phyloP scores from a whole-genome alignment of 805 yeast genomes.

The Ogataea pilisensis region DNA sequence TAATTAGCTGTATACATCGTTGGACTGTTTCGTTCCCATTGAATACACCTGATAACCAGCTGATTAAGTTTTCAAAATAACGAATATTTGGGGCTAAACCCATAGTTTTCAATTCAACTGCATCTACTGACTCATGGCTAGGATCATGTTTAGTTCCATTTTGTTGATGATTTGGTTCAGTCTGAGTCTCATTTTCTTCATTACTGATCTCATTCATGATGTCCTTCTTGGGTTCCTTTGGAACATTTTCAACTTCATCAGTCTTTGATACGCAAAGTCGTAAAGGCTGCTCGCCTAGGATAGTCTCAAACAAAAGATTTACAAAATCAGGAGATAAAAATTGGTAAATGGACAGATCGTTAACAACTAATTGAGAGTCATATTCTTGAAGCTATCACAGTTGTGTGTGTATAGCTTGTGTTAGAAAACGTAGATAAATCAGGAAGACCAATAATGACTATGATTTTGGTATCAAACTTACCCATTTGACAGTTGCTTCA shows the following conservation, averaged over 20 bases:
- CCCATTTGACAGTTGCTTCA: slow-evolving; percentile 22
- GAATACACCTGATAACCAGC: slow-evolving; percentile 10
- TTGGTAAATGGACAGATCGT: slow-evolving; percentile 7
- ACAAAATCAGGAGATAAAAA: slow-evolving; percentile 16
- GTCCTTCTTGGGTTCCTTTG: too few species aligned
- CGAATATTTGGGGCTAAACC: background rate
- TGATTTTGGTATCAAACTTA: too few species aligned
- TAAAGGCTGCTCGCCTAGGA: slow-evolving; percentile 19
- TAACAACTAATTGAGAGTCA: slow-evolving; percentile 12
- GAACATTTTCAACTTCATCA: too few species aligned
- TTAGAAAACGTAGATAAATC: too few species aligned
- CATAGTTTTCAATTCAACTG: background rate
- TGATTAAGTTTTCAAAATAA: slow-evolving; percentile 9
- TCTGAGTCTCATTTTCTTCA: too few species aligned
- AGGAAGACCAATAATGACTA: too few species aligned
- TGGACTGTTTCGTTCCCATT: slow-evolving; percentile 16
- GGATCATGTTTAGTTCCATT: too few species aligned
- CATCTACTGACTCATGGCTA: slow-evolving; percentile 6
- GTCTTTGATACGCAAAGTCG: too few species aligned
- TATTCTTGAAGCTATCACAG: slow-evolving; percentile 23
- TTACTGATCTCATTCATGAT: too few species aligned
- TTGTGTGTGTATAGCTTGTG: background rate
- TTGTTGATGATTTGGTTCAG: too few species aligned
- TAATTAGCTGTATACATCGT: slow-evolving; percentile 8
- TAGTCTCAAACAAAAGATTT: slow-evolving; percentile 13